These are phyloP conservation scores for Rutstroemia sydowiana DNA, from an alignment of 2,329 filamentous ascomycete genomes.

Conservation along the genomic window DNA sequence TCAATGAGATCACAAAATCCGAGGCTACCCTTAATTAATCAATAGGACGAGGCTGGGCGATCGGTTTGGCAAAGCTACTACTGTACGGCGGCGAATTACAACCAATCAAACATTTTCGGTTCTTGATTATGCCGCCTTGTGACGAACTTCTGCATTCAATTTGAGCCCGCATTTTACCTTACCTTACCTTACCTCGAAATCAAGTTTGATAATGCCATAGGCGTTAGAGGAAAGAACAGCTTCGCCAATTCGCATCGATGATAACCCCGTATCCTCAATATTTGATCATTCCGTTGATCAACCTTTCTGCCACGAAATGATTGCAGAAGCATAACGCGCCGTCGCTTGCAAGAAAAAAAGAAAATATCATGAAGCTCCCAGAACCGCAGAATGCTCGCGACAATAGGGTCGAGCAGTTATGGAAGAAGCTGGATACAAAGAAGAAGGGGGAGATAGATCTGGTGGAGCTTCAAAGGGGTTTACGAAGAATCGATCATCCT, in stretches of 20 bases:
- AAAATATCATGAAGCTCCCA: slow-evolving; percentile 19
- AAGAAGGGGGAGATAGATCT: slow-evolving; percentile 75
- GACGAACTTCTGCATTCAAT: slow-evolving; percentile 4
- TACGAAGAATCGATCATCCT: slow-evolving; percentile 85
- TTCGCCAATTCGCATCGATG: slow-evolving; percentile 15
- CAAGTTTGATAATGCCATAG: slow-evolving; percentile 2
- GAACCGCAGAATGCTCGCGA: slow-evolving; percentile 75
- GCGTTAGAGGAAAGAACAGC: not conserved
- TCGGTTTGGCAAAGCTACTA: too few relatives aligned
- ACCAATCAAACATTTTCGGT: slow-evolving; percentile 9
- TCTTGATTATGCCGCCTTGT: slow-evolving; percentile 6
- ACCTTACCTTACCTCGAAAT: not conserved
- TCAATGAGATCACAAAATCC: not conserved
- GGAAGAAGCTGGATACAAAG: slow-evolving; percentile 72
- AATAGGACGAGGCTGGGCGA: slow-evolving; percentile 7
- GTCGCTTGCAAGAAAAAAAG: slow-evolving; percentile 3
- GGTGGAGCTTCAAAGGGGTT: slow-evolving; percentile 73
- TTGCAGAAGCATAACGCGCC: slow-evolving; percentile 17
- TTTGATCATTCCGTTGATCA: slow-evolving; percentile 11
- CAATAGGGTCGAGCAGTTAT: slow-evolving; percentile 74
- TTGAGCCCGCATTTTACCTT: slow-evolving; percentile 1
- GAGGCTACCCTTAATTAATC: too few relatives aligned
- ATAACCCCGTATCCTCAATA: slow-evolving; percentile 12
- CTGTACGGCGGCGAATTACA: slow-evolving; percentile 4
- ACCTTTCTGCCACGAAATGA: slow-evolving; percentile 19